Percentiles rank a stretch among this genome's conserved stretches.
These are phyloP conservation scores for Physocladia obscura DNA, from an alignment of 192 early-diverging fungal genomes.

Conservation along the genomic window DNA sequence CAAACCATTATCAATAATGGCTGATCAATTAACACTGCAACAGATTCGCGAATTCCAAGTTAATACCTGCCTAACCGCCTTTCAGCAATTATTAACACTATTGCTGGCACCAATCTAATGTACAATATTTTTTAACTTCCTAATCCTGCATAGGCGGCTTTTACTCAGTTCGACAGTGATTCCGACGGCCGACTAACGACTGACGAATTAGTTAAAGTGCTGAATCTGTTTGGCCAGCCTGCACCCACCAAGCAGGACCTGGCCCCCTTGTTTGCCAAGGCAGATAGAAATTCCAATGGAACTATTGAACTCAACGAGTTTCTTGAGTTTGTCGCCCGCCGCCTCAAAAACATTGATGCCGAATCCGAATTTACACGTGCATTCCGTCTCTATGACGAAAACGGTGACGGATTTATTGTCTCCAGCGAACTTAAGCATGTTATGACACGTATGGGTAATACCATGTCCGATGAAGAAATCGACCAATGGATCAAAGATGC, in stretches of 20 bases:
- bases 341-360: slow-evolving; percentile 80
- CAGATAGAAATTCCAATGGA: slow-evolving; percentile 92
- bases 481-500: slow-evolving; percentile 56
- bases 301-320: slow-evolving; percentile 94
- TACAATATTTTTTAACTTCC: no score
- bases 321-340: slow-evolving; percentile 87
- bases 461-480: slow-evolving; percentile 74
- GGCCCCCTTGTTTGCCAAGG: no score
- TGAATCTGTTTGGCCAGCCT: slow-evolving; percentile 89
- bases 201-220: slow-evolving; percentile 92
- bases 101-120: no score
- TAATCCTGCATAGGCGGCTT: no score
- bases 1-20: not conserved
- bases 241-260: no score
- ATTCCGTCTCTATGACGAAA: slow-evolving; percentile 97
- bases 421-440: slow-evolving; percentile 87
- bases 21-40: slow-evolving; percentile 80
- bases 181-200: slow-evolving; percentile 91
- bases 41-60: slow-evolving; percentile 84
- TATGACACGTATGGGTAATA: slow-evolving; percentile 91
- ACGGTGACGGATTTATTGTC: slow-evolving; percentile 89
- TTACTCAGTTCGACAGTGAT: slow-evolving; percentile 92
- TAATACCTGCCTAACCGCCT: no score
- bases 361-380: slow-evolving; percentile 94
- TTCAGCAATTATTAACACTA: no score